Evolutionary conservation across 306 rosid genomes (phyloP).

Genomic region (Pyrus communis): DNA sequence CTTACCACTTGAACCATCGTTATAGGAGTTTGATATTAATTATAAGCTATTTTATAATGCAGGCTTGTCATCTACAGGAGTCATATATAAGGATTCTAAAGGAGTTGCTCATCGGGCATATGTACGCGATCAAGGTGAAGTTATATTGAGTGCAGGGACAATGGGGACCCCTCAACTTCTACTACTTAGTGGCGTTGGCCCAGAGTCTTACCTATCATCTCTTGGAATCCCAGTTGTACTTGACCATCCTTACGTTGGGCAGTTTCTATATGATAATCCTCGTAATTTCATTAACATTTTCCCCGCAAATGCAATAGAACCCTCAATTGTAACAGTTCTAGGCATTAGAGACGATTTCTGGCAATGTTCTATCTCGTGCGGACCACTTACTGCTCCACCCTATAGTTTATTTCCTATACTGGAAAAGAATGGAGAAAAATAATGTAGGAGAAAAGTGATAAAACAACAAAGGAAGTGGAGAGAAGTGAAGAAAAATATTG

Average conservation of each 20-base stretch:
- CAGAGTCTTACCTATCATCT: slow-evolving; percentile 13
- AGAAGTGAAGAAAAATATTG: no score
- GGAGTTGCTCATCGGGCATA: slow-evolving; percentile 7
- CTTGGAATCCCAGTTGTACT: slow-evolving; percentile 1
- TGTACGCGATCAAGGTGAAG: slow-evolving; percentile 14
- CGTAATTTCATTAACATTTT: background rate
- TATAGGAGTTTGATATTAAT: background rate
- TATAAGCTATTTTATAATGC: background rate
- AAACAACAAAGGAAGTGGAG: no score
- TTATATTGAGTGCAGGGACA: slow-evolving; percentile 20
- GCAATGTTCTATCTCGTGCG: background rate
- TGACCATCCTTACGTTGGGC: slow-evolving; percentile 9
- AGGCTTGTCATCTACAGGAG: background rate
- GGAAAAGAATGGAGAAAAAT: no score
- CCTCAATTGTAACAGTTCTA: background rate
- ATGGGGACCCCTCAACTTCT: slow-evolving; percentile 33
- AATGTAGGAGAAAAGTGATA: no score
- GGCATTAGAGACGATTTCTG: background rate
- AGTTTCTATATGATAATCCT: slow-evolving; percentile 25
- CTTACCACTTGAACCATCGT: no score
- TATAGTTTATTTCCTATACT: background rate
- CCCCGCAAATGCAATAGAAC: background rate
- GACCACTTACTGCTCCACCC: background rate
- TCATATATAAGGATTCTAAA: slow-evolving; percentile 1
- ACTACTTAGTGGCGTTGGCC: slow-evolving; percentile 16